Conservation (phyloP, 176 grass and related monocot genomes). For the Thalia dealbata region DNA sequence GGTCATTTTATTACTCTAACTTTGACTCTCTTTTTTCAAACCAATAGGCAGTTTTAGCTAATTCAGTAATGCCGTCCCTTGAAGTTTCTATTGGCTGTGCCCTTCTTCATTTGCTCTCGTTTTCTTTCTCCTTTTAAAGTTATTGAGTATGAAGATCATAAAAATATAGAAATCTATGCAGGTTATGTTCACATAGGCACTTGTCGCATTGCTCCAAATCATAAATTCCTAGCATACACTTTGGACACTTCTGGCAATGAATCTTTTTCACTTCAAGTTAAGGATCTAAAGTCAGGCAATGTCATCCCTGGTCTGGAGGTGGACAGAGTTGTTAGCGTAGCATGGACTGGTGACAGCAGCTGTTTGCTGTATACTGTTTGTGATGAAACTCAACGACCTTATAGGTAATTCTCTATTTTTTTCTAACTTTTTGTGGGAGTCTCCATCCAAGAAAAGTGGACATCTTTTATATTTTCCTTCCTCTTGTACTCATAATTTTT, state of each 20-base stretch:
- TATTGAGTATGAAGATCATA: constrained; percentile 3
- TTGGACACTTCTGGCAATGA: constrained; percentile 82
- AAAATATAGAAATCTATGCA: constrained; percentile 26
- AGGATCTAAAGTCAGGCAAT: constrained; percentile 51
- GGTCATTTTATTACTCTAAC: not conserved
- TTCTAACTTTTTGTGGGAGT: constrained; percentile 10
- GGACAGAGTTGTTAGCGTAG: constrained; percentile 74
- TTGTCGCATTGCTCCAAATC: constrained; percentile 80
- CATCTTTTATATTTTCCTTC: not conserved
- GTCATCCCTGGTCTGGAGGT: constrained; percentile 37
- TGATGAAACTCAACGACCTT: constrained; percentile 73
- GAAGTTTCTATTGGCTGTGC: not conserved
- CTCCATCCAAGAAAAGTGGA: not conserved
- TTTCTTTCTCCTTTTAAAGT: not conserved
- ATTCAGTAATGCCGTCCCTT: no score
- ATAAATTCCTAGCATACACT: constrained; percentile 84
- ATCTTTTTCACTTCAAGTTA: constrained; percentile 67
- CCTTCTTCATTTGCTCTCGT: not conserved
- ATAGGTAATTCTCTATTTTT: constrained; percentile 45
- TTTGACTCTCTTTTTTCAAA: not conserved
- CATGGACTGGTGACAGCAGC: constrained; percentile 56
- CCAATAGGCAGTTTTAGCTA: not conserved
- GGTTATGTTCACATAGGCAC: constrained; percentile 90
- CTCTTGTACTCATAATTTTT: constrained; percentile 19
- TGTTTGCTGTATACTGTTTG: constrained; percentile 68